These are phyloP conservation scores for Prunus mira DNA, from an alignment of 306 rosid genomes.

Conservation along the genomic window DNA sequence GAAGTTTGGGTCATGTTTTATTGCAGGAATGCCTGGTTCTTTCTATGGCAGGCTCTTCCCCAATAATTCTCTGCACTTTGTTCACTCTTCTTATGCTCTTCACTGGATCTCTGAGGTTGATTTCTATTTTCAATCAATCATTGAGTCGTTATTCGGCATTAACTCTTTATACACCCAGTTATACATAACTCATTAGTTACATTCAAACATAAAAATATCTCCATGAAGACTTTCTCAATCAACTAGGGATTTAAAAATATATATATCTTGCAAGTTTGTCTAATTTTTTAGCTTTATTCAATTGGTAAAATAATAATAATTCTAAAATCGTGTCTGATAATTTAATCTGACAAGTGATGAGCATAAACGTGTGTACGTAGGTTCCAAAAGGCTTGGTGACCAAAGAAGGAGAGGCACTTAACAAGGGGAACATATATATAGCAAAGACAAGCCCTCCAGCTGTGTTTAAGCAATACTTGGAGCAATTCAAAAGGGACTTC, in stretches of 20 bases:
- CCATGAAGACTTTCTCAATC: too few relatives aligned
- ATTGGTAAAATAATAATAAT: too few relatives aligned
- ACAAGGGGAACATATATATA: constrained; percentile 22
- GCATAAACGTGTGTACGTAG: background rate
- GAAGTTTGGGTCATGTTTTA: constrained; percentile 26
- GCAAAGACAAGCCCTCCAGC: constrained; percentile 18
- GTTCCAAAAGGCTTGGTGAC: constrained; percentile 20
- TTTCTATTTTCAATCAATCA: background rate
- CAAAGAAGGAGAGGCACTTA: constrained; percentile 1
- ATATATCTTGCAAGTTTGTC: too few relatives aligned
- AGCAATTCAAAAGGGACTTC: constrained; percentile 39
- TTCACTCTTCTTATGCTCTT: constrained; percentile 41
- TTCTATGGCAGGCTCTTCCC: constrained; percentile 59
- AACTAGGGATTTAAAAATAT: too few relatives aligned
- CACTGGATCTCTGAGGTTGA: constrained; percentile 50
- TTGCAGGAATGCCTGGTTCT: constrained; percentile 43
- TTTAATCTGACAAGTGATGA: too few relatives aligned
- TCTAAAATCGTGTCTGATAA: too few relatives aligned
- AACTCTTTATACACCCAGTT: too few relatives aligned
- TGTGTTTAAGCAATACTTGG: constrained; percentile 16
- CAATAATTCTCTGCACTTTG: constrained; percentile 20
- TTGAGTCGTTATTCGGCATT: too few relatives aligned
- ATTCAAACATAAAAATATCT: too few relatives aligned
- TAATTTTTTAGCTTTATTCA: too few relatives aligned
- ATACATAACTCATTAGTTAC: too few relatives aligned